phyloP scores from a whole-genome alignment of 2,329 filamentous ascomycete genomes.

The Penicillium sp. region DNA sequence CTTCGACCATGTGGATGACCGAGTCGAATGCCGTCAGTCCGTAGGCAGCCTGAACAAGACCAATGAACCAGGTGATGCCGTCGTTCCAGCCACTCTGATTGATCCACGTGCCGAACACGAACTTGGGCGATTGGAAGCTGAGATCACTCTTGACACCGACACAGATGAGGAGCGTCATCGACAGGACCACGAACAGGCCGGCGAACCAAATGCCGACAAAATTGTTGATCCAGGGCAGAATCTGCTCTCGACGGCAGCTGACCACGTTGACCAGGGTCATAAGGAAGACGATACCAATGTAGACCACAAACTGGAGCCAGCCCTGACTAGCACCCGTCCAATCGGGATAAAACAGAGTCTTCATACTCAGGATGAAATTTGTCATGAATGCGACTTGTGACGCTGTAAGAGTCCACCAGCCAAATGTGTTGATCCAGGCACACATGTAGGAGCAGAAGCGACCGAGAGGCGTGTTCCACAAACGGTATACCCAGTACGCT shows the following conservation, averaged over 20 bases:
- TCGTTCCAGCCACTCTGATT: slow-evolving; percentile 50
- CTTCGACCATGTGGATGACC: slow-evolving; percentile 55
- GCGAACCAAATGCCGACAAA: slow-evolving; percentile 51
- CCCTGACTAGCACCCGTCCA: slow-evolving; percentile 44
- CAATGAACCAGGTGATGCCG: slow-evolving; percentile 54
- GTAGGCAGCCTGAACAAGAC: slow-evolving; percentile 53
- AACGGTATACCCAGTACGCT: slow-evolving; percentile 51
- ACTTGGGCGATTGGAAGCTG: slow-evolving; percentile 45
- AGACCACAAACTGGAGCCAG: slow-evolving; percentile 53
- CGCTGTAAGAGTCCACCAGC: slow-evolving; percentile 54
- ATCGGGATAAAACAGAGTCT: slow-evolving; percentile 46
- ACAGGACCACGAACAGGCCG: slow-evolving; percentile 49
- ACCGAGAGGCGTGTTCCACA: slow-evolving; percentile 38
- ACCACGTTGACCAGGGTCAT: slow-evolving; percentile 49
- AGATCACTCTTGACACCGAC: slow-evolving; percentile 45
- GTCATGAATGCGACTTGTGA: slow-evolving; percentile 55
- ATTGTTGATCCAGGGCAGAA: slow-evolving; percentile 51
- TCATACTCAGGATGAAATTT: slow-evolving; percentile 53
- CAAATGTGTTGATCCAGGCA: slow-evolving; percentile 56
- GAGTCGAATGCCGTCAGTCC: slow-evolving; percentile 54
- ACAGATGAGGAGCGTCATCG: slow-evolving; percentile 47
- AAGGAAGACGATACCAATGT: slow-evolving; percentile 44
- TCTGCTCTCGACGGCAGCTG: slow-evolving; percentile 46
- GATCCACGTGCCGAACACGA: slow-evolving; percentile 50
- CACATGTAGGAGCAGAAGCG: slow-evolving; percentile 52